Conservation (phyloP, 345 rosid genomes). For the Arabidopsis suecica region DNA sequence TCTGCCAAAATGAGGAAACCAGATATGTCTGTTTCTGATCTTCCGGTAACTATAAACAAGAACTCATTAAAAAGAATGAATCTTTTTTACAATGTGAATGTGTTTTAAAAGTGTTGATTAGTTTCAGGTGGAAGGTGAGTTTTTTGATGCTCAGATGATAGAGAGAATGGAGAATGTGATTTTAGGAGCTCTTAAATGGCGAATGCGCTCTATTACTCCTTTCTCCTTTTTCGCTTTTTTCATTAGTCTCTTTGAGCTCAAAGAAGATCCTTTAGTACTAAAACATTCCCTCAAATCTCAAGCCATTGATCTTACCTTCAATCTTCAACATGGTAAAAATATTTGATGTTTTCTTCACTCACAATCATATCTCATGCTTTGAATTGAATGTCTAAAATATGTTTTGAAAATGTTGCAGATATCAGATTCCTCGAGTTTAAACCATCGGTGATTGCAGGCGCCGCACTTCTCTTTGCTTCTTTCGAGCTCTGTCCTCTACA, state of each 20-base stretch:
- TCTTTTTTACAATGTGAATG: slow-evolving; percentile 28
- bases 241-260: slow-evolving; percentile 56
- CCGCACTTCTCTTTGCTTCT: slow-evolving; percentile 69
- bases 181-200: slow-evolving; percentile 81
- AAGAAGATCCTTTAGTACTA: slow-evolving; percentile 48
- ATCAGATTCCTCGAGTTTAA: slow-evolving; percentile 62
- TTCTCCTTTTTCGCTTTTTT: slow-evolving; percentile 74
- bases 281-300: slow-evolving; percentile 58
- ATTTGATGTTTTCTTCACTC: not conserved
- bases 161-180: slow-evolving; percentile 76
- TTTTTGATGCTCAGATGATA: slow-evolving; percentile 60
- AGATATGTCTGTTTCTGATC: slow-evolving; percentile 50
- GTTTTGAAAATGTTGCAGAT: slow-evolving; percentile 48
- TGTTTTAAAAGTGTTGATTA: not conserved
- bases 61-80: slow-evolving; percentile 6
- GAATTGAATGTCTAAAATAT: not conserved
- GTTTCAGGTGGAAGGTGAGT: slow-evolving; percentile 50
- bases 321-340: slow-evolving; percentile 63
- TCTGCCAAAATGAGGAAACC: slow-evolving; percentile 76
- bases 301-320: slow-evolving; percentile 63
- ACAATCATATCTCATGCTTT: not conserved
- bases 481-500: slow-evolving; percentile 63
- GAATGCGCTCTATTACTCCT: slow-evolving; percentile 91
- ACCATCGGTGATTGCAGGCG: slow-evolving; percentile 76
- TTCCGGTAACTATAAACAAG: slow-evolving; percentile 53